A percentile compares a stretch with the other conserved stretches of the same genome.
phyloP scores from a whole-genome alignment of 2,329 filamentous ascomycete species.

The Alternaria arbusti region DNA sequence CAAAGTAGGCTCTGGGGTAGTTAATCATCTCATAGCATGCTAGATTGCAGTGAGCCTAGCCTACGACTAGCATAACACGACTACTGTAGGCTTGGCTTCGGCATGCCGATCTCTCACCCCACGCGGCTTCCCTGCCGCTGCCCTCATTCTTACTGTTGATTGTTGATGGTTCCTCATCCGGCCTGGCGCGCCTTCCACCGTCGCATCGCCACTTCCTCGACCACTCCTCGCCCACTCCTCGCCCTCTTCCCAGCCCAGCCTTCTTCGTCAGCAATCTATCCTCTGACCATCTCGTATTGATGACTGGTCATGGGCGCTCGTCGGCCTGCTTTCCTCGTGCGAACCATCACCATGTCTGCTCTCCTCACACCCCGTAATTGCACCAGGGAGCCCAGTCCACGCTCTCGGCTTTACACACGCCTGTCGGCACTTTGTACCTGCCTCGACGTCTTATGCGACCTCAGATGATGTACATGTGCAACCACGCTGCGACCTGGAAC shows the following conservation, averaged over 20 bases:
- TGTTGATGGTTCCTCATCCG: background rate
- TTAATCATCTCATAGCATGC: background rate
- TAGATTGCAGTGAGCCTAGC: background rate
- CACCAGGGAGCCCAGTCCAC: slow-evolving; percentile 1
- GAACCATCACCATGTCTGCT: background rate
- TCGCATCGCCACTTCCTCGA: slow-evolving; percentile 8
- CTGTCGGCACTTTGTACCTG: slow-evolving; percentile 9
- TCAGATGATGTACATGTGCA: background rate
- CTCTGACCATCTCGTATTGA: background rate
- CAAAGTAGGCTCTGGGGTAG: background rate
- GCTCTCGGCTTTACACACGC: background rate
- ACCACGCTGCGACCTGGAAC: background rate
- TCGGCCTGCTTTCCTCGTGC: background rate
- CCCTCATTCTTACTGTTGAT: background rate
- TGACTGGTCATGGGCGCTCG: background rate
- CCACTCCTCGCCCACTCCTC: background rate
- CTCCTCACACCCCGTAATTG: background rate
- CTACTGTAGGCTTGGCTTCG: background rate
- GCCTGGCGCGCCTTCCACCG: slow-evolving; percentile 5
- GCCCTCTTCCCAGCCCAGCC: background rate
- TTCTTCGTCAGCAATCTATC: background rate
- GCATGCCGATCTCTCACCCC: background rate
- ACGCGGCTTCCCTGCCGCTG: background rate
- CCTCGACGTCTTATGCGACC: background rate
- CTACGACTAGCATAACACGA: background rate